These are phyloP conservation scores for Magnolia kwangsiensis DNA, from an alignment of 164 flowering plant genomes.

Conservation along the genomic window DNA sequence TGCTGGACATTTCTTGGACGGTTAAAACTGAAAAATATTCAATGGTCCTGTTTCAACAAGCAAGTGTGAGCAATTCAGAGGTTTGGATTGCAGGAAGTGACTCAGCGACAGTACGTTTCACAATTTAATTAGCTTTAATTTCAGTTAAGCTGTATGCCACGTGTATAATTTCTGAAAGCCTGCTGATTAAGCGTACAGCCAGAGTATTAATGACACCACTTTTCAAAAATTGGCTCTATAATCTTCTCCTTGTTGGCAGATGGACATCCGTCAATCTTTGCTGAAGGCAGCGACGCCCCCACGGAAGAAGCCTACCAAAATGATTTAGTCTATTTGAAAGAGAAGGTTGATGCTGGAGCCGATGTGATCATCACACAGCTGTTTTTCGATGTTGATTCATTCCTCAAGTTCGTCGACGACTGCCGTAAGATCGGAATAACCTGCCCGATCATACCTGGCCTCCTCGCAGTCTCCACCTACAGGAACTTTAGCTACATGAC, in stretches of 20 bases:
- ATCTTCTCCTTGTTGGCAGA: slow-evolving; percentile 1
- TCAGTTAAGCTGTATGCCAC: too few species aligned
- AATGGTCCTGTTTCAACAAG: too few species aligned
- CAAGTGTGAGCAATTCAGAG: too few species aligned
- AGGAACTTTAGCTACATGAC: not conserved
- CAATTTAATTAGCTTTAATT: too few species aligned
- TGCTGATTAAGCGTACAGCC: too few species aligned
- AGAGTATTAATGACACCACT: not conserved
- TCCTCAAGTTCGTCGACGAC: slow-evolving; percentile 1
- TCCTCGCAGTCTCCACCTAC: not conserved
- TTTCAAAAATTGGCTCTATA: not conserved
- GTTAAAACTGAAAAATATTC: too few species aligned
- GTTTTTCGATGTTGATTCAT: not conserved
- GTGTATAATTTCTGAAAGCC: too few species aligned
- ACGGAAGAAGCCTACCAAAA: not conserved
- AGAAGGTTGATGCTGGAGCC: slow-evolving; percentile 7
- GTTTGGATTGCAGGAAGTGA: too few species aligned
- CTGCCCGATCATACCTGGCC: slow-evolving; percentile 8
- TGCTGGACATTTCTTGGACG: too few species aligned
- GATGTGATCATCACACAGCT: slow-evolving; percentile 5
- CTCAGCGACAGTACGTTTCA: too few species aligned
- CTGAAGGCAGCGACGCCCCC: not conserved
- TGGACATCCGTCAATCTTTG: slow-evolving; percentile 1
- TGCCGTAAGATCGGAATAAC: slow-evolving; percentile 9
- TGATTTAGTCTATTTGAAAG: not conserved